Percentiles rank a stretch among this genome's conserved stretches.
phyloP scores from a whole-genome alignment of 176 grass and related monocot species.

The Luzula sylvatica region DNA sequence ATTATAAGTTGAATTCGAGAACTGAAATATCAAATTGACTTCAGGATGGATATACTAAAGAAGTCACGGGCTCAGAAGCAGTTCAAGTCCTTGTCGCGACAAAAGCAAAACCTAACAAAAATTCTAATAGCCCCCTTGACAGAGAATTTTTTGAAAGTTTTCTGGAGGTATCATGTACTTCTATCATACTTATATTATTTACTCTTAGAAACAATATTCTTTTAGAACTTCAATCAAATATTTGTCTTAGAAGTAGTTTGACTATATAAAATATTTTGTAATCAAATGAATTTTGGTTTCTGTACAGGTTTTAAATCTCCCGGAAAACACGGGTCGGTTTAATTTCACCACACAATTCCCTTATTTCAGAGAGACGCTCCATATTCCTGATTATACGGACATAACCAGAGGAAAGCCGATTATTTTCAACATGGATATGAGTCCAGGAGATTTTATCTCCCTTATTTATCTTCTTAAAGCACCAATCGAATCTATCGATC shows the following conservation, averaged over 20 bases:
- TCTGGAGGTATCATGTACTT: no score
- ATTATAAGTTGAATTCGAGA: no score
- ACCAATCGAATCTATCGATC: slow-evolving; percentile 41
- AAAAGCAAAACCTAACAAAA: slow-evolving; percentile 49
- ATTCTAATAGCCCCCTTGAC: slow-evolving; percentile 36
- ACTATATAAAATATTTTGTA: not conserved
- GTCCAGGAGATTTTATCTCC: slow-evolving; percentile 69
- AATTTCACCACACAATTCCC: slow-evolving; percentile 42
- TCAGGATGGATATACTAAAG: slow-evolving; percentile 82
- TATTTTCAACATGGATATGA: slow-evolving; percentile 82
- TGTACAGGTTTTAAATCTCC: slow-evolving; percentile 51
- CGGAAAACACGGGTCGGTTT: slow-evolving; percentile 39
- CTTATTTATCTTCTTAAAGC: slow-evolving; percentile 66
- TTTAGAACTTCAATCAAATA: not conserved
- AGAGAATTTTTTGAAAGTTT: slow-evolving; percentile 54
- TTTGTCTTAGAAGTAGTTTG: not conserved
- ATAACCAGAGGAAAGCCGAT: slow-evolving; percentile 37
- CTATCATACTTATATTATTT: no score
- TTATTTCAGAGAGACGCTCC: slow-evolving; percentile 44
- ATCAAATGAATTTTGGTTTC: not conserved
- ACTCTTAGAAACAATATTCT: not conserved
- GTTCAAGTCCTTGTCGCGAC: slow-evolving; percentile 39
- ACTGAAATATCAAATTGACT: no score
- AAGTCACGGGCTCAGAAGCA: slow-evolving; percentile 34
- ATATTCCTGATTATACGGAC: slow-evolving; percentile 30